phyloP scores from a whole-genome alignment of 805 yeast species.

The Yarrowia alimentaria region DNA sequence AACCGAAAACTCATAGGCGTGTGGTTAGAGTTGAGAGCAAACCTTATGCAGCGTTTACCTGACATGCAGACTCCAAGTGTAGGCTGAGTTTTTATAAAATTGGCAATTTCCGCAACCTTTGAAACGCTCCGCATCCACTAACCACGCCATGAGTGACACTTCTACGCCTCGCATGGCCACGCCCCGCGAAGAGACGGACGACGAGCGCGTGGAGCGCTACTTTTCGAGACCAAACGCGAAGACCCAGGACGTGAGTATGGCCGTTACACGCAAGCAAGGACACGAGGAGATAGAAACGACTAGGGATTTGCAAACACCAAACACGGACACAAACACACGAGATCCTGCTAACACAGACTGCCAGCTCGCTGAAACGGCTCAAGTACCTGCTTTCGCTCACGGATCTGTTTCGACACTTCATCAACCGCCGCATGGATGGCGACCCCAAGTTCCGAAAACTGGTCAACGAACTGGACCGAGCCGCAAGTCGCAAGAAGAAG shows the following conservation, averaged over 20 bases:
- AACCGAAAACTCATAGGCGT: no score
- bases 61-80: not conserved
- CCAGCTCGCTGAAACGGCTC: conserved; percentile 53
- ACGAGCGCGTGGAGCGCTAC: conserved; percentile 18
- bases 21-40: no score
- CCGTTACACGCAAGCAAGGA: not conserved
- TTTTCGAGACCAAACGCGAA: conserved; percentile 13
- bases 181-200: conserved; percentile 12
- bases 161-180: conserved; percentile 23
- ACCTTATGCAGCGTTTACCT: no score
- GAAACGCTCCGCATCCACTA: no score
- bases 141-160: conserved; percentile 8
- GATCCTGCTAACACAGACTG: conserved; percentile 16
- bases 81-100: not conserved
- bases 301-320: no score
- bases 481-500: conserved; percentile 1
- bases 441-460: conserved; percentile 58
- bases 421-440: conserved; percentile 74
- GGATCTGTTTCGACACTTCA: conserved; percentile 83
- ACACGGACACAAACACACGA: no score
- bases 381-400: conserved; percentile 78
- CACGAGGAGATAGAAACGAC: no score
- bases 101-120: not conserved
- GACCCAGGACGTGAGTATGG: conserved; percentile 21
- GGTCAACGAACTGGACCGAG: conserved; percentile 37